phyloP scores from a whole-genome alignment of 768 basidiomycete species.

The Suillus decipiens region DNA sequence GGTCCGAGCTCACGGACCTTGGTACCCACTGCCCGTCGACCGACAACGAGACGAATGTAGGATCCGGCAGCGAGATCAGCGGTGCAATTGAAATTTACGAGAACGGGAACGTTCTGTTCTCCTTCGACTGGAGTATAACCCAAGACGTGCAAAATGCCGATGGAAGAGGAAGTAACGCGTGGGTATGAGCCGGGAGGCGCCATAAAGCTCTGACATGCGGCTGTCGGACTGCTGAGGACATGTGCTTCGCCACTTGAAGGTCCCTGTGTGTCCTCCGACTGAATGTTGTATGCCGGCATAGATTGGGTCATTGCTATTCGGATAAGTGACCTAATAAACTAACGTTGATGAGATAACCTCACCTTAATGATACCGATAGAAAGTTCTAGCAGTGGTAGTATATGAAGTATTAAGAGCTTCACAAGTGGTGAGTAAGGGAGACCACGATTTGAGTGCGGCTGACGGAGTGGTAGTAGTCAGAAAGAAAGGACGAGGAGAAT shows the following conservation, averaged over 20 bases:
- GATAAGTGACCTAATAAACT: not conserved
- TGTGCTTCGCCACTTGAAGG: not conserved
- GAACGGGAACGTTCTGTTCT: slow-evolving; percentile 59
- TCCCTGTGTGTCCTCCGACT: not conserved
- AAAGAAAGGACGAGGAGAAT: not conserved
- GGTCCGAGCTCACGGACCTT: slow-evolving; percentile 57
- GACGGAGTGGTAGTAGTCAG: not conserved
- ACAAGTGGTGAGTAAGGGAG: not conserved
- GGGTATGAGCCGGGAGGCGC: slow-evolving; percentile 16
- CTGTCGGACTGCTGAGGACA: slow-evolving; percentile 12
- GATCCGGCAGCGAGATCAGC: slow-evolving; percentile 34
- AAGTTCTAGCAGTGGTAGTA: not conserved
- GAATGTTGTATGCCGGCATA: slow-evolving; percentile 7
- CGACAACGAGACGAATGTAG: slow-evolving; percentile 75
- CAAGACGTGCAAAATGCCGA: slow-evolving; percentile 62
- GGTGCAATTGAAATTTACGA: slow-evolving; percentile 50
- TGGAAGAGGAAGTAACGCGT: slow-evolving; percentile 45
- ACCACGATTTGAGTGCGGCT: not conserved
- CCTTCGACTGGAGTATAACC: slow-evolving; percentile 68
- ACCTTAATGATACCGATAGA: not conserved
- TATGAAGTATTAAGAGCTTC: not conserved
- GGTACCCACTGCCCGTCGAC: slow-evolving; percentile 65
- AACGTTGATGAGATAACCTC: not conserved
- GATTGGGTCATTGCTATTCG: not conserved
- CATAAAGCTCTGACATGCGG: slow-evolving; percentile 16